Base-by-base conservation (phyloP, 257 asterid species). In the Gentiana straminea region DNA sequence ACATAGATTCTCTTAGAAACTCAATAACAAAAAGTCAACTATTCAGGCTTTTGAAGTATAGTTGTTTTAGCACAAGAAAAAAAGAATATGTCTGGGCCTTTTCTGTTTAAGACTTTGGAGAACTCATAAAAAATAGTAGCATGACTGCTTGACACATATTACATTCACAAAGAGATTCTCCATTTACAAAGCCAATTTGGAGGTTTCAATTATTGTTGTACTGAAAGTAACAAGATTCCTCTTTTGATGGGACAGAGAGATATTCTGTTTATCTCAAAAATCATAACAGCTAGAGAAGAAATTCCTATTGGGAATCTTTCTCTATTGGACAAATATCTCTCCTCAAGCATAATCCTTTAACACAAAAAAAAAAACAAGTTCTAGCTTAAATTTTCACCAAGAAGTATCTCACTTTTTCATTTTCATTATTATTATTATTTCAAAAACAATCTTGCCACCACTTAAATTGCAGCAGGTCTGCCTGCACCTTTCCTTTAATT, bases 151-250 rank as follows among this genome's bases (percentile, higher is more conserved):
- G 32, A 68, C 70, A 72, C 45, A 41, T 7, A 64, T 54, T 63
- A 64, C 80, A 79, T 76, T 76, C 77, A 70, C 66, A 77, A 80
- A 68, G 56, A 74, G 94, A 82, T 80, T 81, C 94, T 76, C 43
- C 73, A 67, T 58, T 24, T 66, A 77, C 86, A 82, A 77, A 71
- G 72, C 69, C 71, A 65, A 58, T 64, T 44, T 69, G 57, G 66
- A 24, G 74, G 79, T 62, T 74, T 72, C 82, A 81, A 76, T 81
- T 74, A 81, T 75, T 75, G 57, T 70, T 67, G 81, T 71, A 74
- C 70, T 47, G 68, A 62, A 62, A 73, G 71, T 64, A 75, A 69
- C 63, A 57, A n/a, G 84, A 84, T 80, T 82, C 96, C 82, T 64
- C 66, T 68, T 67, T 56, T 52, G 80, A 82, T 68, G 71, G 37